A percentile compares a stretch with the other conserved stretches of the same genome.
These are phyloP conservation scores for Mentha longifolia DNA, from an alignment of 257 asterid species.

Conservation along the genomic window DNA sequence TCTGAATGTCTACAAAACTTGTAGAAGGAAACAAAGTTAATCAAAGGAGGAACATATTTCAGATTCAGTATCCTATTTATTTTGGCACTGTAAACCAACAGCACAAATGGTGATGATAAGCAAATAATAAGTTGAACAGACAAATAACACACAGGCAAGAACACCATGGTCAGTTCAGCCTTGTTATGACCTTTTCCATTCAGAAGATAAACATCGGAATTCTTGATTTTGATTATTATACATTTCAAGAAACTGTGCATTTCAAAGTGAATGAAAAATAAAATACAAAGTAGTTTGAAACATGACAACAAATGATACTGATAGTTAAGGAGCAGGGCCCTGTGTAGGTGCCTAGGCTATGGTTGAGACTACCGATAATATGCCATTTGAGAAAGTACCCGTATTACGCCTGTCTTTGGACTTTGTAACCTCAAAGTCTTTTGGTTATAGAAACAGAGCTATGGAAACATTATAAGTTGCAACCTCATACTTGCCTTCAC, in stretches of 20 bases:
- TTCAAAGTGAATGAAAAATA: not conserved
- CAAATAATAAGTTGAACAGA: not conserved
- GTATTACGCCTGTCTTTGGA: not conserved
- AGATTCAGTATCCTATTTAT: not conserved
- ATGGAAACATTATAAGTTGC: not conserved
- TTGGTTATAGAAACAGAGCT: not conserved
- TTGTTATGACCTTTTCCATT: not conserved
- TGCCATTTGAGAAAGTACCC: not conserved
- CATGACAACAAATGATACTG: not conserved
- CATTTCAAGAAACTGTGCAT: not conserved
- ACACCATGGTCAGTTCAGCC: not conserved
- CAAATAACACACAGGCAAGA: not conserved
- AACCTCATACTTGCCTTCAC: not conserved
- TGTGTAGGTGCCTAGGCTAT: not conserved
- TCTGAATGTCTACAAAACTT: not conserved
- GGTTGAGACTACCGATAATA: not conserved
- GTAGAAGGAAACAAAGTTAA: not conserved
- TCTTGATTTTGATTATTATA: no score
- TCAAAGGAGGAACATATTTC: not conserved
- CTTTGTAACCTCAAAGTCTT: not conserved
- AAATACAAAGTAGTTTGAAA: not conserved
- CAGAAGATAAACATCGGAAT: not conserved
- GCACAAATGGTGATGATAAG: not conserved
- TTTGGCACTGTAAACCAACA: not conserved
- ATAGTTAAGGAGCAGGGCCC: not conserved